Evolutionary conservation across 2,329 filamentous ascomycete genomes (phyloP).

Genomic region (Colletotrichum sp.): DNA sequence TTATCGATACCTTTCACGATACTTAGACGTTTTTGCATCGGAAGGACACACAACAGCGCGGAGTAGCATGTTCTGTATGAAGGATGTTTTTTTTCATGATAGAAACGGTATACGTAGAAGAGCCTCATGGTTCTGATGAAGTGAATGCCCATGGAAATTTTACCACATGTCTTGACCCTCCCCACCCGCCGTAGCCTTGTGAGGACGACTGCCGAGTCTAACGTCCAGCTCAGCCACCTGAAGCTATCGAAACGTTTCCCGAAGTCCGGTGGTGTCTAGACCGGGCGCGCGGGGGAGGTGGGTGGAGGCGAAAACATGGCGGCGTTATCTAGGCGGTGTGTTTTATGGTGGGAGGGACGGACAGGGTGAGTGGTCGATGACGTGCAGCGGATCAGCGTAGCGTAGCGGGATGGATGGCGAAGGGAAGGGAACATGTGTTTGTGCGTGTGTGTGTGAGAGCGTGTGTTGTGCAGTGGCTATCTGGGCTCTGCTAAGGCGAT

Average conservation of each 20-base stretch:
- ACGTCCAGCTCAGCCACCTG: neutral
- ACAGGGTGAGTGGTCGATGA: neutral
- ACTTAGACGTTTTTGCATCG: neutral
- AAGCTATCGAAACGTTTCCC: neutral
- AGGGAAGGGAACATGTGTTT: neutral
- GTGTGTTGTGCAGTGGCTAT: neutral
- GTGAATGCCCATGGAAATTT: neutral
- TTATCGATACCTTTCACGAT: neutral
- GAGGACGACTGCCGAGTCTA: neutral
- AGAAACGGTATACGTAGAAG: conserved; percentile 1
- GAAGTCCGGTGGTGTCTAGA: neutral
- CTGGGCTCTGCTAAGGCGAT: neutral
- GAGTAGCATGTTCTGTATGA: neutral
- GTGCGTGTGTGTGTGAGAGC: neutral
- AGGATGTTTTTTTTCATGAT: neutral
- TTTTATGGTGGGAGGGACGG: neutral
- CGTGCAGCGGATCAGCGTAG: conserved; percentile 8
- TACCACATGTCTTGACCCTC: neutral
- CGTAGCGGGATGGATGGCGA: neutral
- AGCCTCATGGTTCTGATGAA: conserved; percentile 15
- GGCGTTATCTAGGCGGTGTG: conserved; percentile 5
- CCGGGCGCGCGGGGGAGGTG: neutral
- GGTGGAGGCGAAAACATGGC: neutral
- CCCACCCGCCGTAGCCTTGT: neutral
- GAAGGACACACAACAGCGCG: neutral